phyloP scores from a whole-genome alignment of 805 yeast genomes.

The Yarrowia sp. region DNA sequence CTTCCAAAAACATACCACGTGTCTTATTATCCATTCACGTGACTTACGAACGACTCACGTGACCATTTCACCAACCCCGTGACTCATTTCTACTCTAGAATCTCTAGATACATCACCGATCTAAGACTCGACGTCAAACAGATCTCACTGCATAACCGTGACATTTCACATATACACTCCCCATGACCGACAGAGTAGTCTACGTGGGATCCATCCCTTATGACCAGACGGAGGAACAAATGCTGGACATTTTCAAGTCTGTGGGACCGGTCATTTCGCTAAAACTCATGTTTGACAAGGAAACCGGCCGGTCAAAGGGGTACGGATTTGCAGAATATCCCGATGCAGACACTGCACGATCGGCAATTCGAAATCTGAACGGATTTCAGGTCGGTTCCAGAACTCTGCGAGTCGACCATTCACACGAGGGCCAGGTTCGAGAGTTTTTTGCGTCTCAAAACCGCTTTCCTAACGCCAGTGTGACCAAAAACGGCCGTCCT shows the following conservation, averaged over 20 bases:
- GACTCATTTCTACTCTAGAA: too few species aligned
- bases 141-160: too few species aligned
- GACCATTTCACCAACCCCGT: too few species aligned
- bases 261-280: conserved; percentile 83
- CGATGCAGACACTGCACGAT: conserved; percentile 80
- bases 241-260: conserved; percentile 75
- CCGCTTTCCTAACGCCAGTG: conserved; percentile 12
- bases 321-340: conserved; percentile 81
- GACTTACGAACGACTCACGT: too few species aligned
- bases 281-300: conserved; percentile 77
- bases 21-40: too few species aligned
- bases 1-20: too few species aligned
- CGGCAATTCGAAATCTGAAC: conserved; percentile 85
- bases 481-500: not conserved
- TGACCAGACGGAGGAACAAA: conserved; percentile 91
- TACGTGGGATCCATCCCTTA: conserved; percentile 87
- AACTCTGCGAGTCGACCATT: conserved; percentile 68
- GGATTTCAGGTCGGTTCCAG: conserved; percentile 73
- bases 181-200: conserved; percentile 43
- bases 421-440: conserved; percentile 56
- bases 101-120: too few species aligned
- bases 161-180: not conserved
- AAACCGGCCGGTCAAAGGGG: conserved; percentile 88
- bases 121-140: too few species aligned
- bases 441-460: conserved; percentile 70